Conservation (phyloP, 768 basidiomycete species). For the Mycena belliarum region DNA sequence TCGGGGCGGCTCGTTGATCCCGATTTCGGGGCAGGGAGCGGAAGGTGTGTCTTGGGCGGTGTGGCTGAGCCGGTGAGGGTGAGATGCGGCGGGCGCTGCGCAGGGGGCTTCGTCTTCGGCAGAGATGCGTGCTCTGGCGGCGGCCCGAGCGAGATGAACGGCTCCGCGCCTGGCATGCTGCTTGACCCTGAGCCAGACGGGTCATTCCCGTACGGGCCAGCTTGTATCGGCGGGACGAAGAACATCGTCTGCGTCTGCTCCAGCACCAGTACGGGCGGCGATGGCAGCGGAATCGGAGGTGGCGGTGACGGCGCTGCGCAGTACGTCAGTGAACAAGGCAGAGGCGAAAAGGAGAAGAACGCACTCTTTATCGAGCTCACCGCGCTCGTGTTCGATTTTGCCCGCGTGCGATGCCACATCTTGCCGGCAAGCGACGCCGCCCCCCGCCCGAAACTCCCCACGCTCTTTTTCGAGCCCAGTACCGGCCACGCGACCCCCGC, state of each 20-base stretch:
- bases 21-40: conserved; percentile 11
- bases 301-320: conserved; percentile 8
- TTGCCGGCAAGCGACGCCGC: conserved; percentile 64
- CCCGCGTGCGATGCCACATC: conserved; percentile 55
- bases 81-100: conserved; percentile 14
- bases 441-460: conserved; percentile 39
- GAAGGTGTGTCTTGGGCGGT: neutral
- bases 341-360: neutral
- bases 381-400: conserved; percentile 52
- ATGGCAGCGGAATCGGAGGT: conserved; percentile 4
- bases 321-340: neutral
- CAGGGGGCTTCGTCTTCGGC: conserved; percentile 20
- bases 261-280: conserved; percentile 16
- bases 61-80: neutral
- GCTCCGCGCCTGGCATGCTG: conserved; percentile 13
- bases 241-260: conserved; percentile 25
- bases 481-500: conserved; percentile 45
- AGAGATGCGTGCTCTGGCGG: conserved; percentile 3
- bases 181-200: neutral
- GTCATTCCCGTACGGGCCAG: conserved; percentile 14
- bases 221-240: conserved; percentile 24
- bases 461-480: conserved; percentile 53
- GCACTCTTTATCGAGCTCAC: conserved; percentile 46
- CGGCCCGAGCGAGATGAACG: conserved; percentile 21
- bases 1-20: conserved; percentile 31